Conservation (phyloP, 768 basidiomycete genomes). For the Tephrocybe rancida region DNA sequence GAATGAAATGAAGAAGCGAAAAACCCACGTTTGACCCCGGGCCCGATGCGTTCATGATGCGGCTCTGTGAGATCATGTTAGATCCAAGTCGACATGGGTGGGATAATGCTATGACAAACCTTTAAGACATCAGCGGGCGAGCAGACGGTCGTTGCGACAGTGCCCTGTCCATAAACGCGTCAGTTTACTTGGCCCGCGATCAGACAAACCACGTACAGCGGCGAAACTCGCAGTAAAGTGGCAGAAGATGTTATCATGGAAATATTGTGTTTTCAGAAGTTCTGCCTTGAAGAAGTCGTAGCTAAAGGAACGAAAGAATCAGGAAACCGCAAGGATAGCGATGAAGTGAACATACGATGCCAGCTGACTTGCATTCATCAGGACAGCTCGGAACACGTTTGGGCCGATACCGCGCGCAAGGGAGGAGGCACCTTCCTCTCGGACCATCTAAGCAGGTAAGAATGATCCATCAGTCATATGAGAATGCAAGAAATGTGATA, state of each 20-base stretch:
- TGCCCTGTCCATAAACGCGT: constrained; percentile 50
- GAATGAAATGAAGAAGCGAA: not conserved
- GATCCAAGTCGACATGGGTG: not conserved
- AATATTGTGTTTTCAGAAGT: constrained; percentile 68
- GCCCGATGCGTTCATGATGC: constrained; percentile 89
- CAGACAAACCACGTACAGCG: constrained; percentile 54
- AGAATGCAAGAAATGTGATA: not conserved
- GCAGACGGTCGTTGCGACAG: constrained; percentile 87
- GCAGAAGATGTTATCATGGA: constrained; percentile 79
- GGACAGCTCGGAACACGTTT: constrained; percentile 81
- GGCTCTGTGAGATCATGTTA: constrained; percentile 44
- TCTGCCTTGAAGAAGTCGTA: constrained; percentile 94
- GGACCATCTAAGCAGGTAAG: constrained; percentile 64
- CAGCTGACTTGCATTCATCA: constrained; percentile 93
- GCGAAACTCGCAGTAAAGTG: constrained; percentile 89
- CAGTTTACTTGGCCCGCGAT: not conserved
- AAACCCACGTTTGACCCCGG: constrained; percentile 70
- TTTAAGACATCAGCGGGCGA: constrained; percentile 89
- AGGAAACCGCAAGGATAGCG: not conserved
- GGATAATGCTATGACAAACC: constrained; percentile 31
- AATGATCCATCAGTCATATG: constrained; percentile 7
- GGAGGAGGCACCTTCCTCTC: constrained; percentile 81
- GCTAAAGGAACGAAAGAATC: constrained; percentile 32
- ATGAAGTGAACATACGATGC: constrained; percentile 63
- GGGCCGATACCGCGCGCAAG: constrained; percentile 79